These are phyloP conservation scores for Magnusiomyces clavatus DNA, from an alignment of 1,139 yeast species.

Conservation along the genomic window DNA sequence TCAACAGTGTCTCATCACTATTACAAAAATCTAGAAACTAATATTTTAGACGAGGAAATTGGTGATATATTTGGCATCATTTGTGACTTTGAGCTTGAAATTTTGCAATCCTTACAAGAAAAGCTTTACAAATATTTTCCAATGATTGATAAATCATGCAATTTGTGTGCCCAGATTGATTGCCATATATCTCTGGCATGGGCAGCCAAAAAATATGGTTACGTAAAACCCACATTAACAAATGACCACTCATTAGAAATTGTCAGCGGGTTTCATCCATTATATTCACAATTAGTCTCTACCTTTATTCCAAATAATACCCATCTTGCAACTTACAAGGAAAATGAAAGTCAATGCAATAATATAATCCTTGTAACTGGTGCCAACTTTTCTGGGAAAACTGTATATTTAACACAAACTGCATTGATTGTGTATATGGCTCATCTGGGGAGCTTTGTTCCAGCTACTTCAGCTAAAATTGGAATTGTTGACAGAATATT, in stretches of 20 bases:
- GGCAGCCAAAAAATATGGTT: slow-evolving; percentile 31
- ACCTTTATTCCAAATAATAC: slow-evolving; percentile 37
- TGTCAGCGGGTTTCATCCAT: slow-evolving; percentile 35
- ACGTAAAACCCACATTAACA: slow-evolving; percentile 35
- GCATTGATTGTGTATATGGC: slow-evolving; percentile 41
- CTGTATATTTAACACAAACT: slow-evolving; percentile 39
- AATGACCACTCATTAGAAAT: slow-evolving; percentile 25
- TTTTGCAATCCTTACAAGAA: slow-evolving; percentile 32
- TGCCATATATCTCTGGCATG: slow-evolving; percentile 34
- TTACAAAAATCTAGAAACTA: slow-evolving; percentile 32
- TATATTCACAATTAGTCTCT: slow-evolving; percentile 34
- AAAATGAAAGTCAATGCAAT: slow-evolving; percentile 7
- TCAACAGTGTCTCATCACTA: slow-evolving; percentile 34
- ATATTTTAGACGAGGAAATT: slow-evolving; percentile 32
- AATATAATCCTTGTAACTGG: slow-evolving; percentile 37
- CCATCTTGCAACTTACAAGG: slow-evolving; percentile 15
- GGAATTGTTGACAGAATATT: slow-evolving; percentile 40
- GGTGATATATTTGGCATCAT: slow-evolving; percentile 40
- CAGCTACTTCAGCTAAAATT: slow-evolving; percentile 38
- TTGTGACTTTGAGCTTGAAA: slow-evolving; percentile 36
- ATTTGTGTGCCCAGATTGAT: slow-evolving; percentile 34
- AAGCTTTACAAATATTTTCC: slow-evolving; percentile 22
- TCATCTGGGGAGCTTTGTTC: slow-evolving; percentile 46
- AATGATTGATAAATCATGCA: slow-evolving; percentile 20
- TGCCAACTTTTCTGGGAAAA: slow-evolving; percentile 47